phyloP scores from a whole-genome alignment of 495 filamentous ascomycete genomes.

The Articulospora tetracladia region DNA sequence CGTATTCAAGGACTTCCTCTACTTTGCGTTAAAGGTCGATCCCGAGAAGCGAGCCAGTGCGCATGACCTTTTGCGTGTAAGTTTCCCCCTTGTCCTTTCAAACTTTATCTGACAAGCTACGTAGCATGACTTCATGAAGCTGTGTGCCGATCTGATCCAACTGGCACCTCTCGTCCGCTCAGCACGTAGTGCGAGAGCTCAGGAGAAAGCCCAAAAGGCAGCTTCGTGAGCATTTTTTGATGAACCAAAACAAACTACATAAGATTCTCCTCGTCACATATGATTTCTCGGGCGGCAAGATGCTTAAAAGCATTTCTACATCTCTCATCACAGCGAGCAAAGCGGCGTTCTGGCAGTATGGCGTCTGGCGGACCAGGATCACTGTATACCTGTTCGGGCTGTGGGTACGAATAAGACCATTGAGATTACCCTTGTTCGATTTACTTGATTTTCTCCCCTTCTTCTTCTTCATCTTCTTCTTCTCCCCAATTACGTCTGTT shows the following conservation, averaged over 20 bases:
- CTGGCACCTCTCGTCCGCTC: conserved; percentile 79
- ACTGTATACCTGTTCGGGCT: too few species aligned
- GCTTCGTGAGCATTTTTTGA: background rate
- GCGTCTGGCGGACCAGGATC: background rate
- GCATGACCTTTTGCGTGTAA: conserved; percentile 84
- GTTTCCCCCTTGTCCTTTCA: conserved; percentile 23
- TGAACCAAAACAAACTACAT: background rate
- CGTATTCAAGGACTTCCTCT: conserved; percentile 84
- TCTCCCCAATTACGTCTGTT: background rate
- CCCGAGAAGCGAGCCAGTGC: conserved; percentile 95
- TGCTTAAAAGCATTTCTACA: background rate
- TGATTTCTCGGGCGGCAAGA: conserved; percentile 1
- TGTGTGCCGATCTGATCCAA: conserved; percentile 58
- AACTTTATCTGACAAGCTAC: conserved; percentile 20
- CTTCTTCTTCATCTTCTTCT: too few species aligned
- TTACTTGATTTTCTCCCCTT: background rate
- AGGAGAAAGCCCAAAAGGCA: conserved; percentile 65
- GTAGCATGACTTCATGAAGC: conserved; percentile 94
- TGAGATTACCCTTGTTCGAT: background rate
- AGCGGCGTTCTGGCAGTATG: background rate
- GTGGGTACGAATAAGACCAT: too few species aligned
- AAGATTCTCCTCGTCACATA: background rate
- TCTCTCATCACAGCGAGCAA: background rate
- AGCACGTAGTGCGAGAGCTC: conserved; percentile 74
- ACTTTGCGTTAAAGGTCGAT: conserved; percentile 89